phyloP scores from a whole-genome alignment of 2,329 filamentous ascomycete genomes.

The Myriosclerotinia curreyana region DNA sequence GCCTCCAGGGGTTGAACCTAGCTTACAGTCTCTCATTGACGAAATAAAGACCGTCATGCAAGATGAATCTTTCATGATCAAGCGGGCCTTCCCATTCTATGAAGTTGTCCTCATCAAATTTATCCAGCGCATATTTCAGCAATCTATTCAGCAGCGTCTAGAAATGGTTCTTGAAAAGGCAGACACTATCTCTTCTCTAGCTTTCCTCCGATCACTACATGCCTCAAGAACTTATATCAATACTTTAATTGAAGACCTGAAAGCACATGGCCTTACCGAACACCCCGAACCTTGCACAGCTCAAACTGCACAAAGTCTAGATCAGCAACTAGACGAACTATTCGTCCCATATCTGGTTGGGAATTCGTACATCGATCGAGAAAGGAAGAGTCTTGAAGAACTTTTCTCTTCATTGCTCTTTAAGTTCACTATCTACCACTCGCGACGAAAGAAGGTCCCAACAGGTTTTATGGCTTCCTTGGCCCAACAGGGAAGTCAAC shows the following conservation, averaged over 20 bases:
- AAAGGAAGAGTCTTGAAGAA: conserved; percentile 69
- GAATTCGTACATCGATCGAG: conserved; percentile 67
- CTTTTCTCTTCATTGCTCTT: conserved; percentile 88
- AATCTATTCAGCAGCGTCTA: conserved; percentile 92
- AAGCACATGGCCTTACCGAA: conserved; percentile 90
- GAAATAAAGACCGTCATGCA: conserved; percentile 95
- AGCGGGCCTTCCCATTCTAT: conserved; percentile 91
- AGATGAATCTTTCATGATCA: conserved; percentile 95
- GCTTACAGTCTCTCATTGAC: conserved; percentile 85
- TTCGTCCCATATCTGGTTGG: conserved; percentile 69
- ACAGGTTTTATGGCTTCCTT: conserved; percentile 91
- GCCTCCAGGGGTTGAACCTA: conserved; percentile 86
- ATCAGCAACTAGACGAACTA: conserved; percentile 73
- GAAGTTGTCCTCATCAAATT: conserved; percentile 93
- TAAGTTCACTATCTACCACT: conserved; percentile 96
- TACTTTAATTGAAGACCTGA: conserved; percentile 84
- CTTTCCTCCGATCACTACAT: conserved; percentile 87
- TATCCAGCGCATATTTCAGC: conserved; percentile 92
- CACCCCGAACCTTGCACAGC: conserved; percentile 88
- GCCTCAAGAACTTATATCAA: conserved; percentile 88
- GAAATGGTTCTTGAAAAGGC: conserved; percentile 97
- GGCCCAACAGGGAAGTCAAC: conserved; percentile 83
- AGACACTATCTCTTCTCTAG: conserved; percentile 83
- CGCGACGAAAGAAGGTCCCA: conserved; percentile 78
- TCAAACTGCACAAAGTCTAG: conserved; percentile 73